Base-by-base conservation (phyloP, 768 basidiomycete species). In the Tylopilus felleus region DNA sequence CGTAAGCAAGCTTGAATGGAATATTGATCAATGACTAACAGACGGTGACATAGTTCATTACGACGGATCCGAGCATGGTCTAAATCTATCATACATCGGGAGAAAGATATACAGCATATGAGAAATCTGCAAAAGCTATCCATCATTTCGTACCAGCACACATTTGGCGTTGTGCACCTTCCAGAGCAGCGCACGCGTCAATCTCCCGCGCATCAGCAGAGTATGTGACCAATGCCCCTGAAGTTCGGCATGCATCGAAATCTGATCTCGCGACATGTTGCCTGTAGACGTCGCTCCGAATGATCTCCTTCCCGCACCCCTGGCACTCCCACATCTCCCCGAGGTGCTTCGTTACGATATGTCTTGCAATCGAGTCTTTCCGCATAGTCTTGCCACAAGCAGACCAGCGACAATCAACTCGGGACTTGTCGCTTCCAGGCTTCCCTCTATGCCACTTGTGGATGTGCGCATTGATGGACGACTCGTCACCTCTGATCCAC, bases 361-460 rank as follows among this genome's bases (percentile, higher is more conserved):
- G 66, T 2, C 67, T 47, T 3, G 44, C 21, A 4, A 66, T 45
- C 25, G 62, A 67, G 29, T 66, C 67, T 42, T 66, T 69, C 4
- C 51, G n/a, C 61, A 68, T 69, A 3, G 4, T 38, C 42, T 49
- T 46, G 1, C 33, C 38, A 21, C 65, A 69, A 14, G n/a, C 23
- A 0, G 49, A 39, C 63, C 62, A 63, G n/a, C 28, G 29, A 38
- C 62, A 62, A 2, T 35, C 6, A 9, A n/a, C 28, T 12, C 28
- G 12, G 10, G n/a, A 6, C 23, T 59, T 65, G 35, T 62, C 60
- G 6, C 46, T 47, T 1, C 55, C 55, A 1, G 48, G 46, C 31
- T 49, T 35, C 4, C 48, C 52, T 42, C 58, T 47, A 4, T 66
- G 61, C 56, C 65, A 65, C 41, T 31, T 56, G 25, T 53, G 64